Evolutionary conservation across 2,329 filamentous ascomycete species (phyloP).

Genomic region (Monosporascus sp.): DNA sequence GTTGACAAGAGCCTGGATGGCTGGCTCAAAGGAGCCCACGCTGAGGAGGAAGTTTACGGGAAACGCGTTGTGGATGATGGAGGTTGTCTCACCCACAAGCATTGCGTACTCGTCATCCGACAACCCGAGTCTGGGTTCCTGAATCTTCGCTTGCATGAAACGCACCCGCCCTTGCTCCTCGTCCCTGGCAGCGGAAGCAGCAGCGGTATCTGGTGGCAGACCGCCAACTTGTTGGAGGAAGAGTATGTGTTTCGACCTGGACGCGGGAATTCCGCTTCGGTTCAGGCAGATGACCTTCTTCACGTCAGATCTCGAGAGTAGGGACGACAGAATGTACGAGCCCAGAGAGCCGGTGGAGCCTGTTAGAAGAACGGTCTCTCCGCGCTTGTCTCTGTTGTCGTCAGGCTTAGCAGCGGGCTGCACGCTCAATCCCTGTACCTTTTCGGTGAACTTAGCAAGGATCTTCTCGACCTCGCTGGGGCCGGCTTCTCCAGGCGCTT

Average conservation of each 20-base stretch:
- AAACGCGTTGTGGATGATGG: conserved; percentile 50
- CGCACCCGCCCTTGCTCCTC: conserved; percentile 28
- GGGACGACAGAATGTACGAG: conserved; percentile 37
- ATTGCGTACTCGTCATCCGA: conserved; percentile 28
- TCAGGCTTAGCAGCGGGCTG: too few relatives aligned
- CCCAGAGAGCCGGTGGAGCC: conserved; percentile 45
- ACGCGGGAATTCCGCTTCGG: conserved; percentile 23
- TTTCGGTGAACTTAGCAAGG: conserved; percentile 17
- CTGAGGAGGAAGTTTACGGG: conserved; percentile 49
- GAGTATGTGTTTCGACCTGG: conserved; percentile 26
- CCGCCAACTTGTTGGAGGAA: conserved; percentile 27
- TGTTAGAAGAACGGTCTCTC: conserved; percentile 39
- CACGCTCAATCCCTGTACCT: conserved; percentile 9
- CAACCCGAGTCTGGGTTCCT: conserved; percentile 43
- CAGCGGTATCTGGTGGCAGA: conserved; percentile 14
- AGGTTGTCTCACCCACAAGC: conserved; percentile 35
- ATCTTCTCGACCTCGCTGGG: conserved; percentile 13
- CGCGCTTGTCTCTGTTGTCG: conserved; percentile 12
- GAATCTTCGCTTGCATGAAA: conserved; percentile 45
- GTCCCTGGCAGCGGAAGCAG: too few relatives aligned
- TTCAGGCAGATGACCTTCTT: conserved; percentile 44
- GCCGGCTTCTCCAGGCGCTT: conserved; percentile 5
- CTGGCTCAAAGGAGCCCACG: conserved; percentile 42
- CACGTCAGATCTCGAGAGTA: conserved; percentile 28
- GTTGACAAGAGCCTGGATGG: conserved; percentile 45